phyloP scores from a whole-genome alignment of 2,329 filamentous ascomycete genomes.

The Chrysoporthe cubensis region DNA sequence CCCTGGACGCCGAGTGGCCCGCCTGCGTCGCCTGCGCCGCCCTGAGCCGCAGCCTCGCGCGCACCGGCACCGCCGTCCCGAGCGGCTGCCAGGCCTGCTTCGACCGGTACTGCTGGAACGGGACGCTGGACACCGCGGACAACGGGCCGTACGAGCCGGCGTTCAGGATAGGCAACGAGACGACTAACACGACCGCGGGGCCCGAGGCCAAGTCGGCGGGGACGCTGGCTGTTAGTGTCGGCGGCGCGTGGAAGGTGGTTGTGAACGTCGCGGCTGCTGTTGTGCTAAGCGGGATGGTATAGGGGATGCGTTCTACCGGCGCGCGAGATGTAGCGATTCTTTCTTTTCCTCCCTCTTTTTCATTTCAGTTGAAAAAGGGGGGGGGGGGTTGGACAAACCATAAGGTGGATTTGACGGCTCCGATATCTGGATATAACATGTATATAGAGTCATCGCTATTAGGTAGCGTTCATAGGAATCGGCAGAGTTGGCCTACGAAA shows the following conservation, averaged over 20 bases:
- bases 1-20: slow-evolving; percentile 74
- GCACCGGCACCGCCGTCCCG: slow-evolving; percentile 72
- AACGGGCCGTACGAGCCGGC: slow-evolving; percentile 37
- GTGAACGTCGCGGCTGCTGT: background rate
- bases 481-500: background rate
- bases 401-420: background rate
- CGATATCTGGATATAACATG: background rate
- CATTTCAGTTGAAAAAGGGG: background rate
- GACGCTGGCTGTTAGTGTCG: background rate
- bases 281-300: background rate
- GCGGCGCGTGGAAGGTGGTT: background rate
- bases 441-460: background rate
- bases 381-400: too few relatives aligned
- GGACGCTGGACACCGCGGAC: slow-evolving; percentile 51
- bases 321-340: background rate
- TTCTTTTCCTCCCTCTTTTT: background rate
- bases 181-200: slow-evolving; percentile 19
- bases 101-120: slow-evolving; percentile 87
- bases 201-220: slow-evolving; percentile 13
- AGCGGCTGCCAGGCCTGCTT: slow-evolving; percentile 79
- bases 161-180: slow-evolving; percentile 36
- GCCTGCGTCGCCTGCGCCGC: slow-evolving; percentile 88
- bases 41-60: slow-evolving; percentile 72
- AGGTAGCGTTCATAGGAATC: background rate
- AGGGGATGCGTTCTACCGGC: background rate